phyloP scores from a whole-genome alignment of 768 basidiomycete species.

The Gelatoporia subvermispora region DNA sequence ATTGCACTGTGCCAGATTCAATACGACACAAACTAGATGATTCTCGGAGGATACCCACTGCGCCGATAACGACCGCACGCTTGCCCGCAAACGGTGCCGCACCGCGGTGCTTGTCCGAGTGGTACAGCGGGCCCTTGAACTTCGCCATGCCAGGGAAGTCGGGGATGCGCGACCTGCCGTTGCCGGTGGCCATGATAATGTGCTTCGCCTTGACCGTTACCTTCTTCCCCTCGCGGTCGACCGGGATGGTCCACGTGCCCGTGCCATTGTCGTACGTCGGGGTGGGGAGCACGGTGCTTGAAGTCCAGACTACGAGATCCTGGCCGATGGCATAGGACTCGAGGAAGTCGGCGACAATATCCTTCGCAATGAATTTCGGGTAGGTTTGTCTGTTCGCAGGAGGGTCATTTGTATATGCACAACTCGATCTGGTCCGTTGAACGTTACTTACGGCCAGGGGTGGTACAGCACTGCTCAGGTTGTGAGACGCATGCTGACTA shows the following conservation, averaged over 20 bases:
- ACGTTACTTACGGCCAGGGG: slow-evolving; percentile 26
- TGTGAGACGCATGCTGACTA: too few relatives aligned
- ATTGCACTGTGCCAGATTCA: neutral
- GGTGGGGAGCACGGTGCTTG: slow-evolving; percentile 19
- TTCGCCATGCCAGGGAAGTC: slow-evolving; percentile 15
- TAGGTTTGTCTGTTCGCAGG: slow-evolving; percentile 23
- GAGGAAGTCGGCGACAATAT: slow-evolving; percentile 39
- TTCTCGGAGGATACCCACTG: slow-evolving; percentile 32
- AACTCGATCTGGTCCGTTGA: too few relatives aligned
- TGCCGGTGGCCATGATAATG: slow-evolving; percentile 29
- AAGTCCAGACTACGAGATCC: slow-evolving; percentile 40
- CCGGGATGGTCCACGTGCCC: slow-evolving; percentile 18
- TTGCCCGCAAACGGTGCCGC: slow-evolving; percentile 27
- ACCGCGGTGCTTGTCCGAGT: slow-evolving; percentile 28
- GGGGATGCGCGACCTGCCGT: slow-evolving; percentile 31
- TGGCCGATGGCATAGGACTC: slow-evolving; percentile 36
- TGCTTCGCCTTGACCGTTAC: slow-evolving; percentile 32
- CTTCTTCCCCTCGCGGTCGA: slow-evolving; percentile 21
- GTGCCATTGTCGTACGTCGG: slow-evolving; percentile 35
- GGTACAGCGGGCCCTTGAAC: slow-evolving; percentile 29
- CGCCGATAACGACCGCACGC: slow-evolving; percentile 35
- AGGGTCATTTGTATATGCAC: neutral
- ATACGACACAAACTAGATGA: neutral
- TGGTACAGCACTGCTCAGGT: slow-evolving; percentile 38
- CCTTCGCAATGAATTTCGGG: slow-evolving; percentile 35